These are phyloP conservation scores for Talaromyces sp. DNA, from an alignment of 2,329 filamentous ascomycete genomes.

Conservation along the genomic window DNA sequence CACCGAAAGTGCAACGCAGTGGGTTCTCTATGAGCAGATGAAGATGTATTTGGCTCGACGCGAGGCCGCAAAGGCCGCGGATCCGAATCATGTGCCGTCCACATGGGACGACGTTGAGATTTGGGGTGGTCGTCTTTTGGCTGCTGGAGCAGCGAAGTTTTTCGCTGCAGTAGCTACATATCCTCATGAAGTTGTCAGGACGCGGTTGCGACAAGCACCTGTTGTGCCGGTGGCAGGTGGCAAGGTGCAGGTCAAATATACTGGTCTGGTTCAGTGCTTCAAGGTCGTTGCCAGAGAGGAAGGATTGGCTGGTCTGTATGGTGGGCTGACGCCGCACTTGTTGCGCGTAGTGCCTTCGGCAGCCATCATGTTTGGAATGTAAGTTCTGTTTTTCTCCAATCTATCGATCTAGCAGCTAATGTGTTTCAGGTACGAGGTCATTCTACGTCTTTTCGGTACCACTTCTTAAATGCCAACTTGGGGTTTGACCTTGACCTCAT, in stretches of 20 bases:
- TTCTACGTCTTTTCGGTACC: conserved; percentile 33
- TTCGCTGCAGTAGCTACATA: conserved; percentile 82
- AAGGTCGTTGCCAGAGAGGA: conserved; percentile 83
- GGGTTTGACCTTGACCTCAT: background rate
- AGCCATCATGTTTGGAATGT: conserved; percentile 96
- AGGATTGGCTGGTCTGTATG: conserved; percentile 80
- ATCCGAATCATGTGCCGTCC: conserved; percentile 61
- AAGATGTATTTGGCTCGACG: conserved; percentile 69
- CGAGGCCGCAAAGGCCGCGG: conserved; percentile 54
- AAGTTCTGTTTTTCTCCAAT: conserved; percentile 33
- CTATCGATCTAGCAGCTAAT: conserved; percentile 20
- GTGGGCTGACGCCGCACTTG: conserved; percentile 86
- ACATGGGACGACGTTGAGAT: conserved; percentile 71
- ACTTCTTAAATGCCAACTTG: conserved; percentile 27
- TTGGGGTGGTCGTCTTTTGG: conserved; percentile 74
- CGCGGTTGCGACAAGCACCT: conserved; percentile 81
- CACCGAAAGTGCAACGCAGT: conserved; percentile 84
- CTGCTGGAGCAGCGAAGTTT: conserved; percentile 74
- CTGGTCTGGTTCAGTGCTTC: conserved; percentile 84
- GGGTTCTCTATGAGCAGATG: conserved; percentile 91
- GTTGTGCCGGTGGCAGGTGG: conserved; percentile 66
- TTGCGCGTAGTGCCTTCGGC: conserved; percentile 87
- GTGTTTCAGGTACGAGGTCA: conserved; percentile 32
- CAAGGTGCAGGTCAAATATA: conserved; percentile 73
- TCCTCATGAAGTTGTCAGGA: conserved; percentile 87